Base-by-base conservation (phyloP, 441 rosid species). In the Aquilaria agallochum region DNA sequence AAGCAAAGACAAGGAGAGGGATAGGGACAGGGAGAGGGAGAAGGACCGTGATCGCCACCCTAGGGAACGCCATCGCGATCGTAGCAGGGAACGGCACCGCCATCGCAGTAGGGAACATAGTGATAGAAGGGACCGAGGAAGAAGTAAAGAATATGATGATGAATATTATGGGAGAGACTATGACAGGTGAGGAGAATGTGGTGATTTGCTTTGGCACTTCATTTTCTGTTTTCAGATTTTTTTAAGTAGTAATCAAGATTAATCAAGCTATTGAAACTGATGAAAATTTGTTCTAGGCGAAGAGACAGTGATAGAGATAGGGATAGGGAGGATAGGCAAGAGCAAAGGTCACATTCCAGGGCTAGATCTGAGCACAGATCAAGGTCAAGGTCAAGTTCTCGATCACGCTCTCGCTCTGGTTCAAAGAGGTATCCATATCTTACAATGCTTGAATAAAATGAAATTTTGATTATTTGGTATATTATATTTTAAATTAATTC, bases 81-180 rank as follows among this genome's bases (percentile, higher is more conserved):
- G 76, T 27, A 80, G 82, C 57, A 74, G 88, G 67, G 93, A 53
- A 9, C 32, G 31, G 45, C 87, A 71, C 60, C 69, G 83, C 53
- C 90, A 84, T 70, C 95, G 76, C n/a, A 80, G 82, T 59, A 74
- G 87, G 65, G 93, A 53, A 20, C 32, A 31, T 4, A 63, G 59
- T 31, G 66, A 86, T 32, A 86, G 90, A 76, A 90, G 86, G 72
- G 90, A 82, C 48, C 80, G 92, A 50, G 88, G 86, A 34, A 80
- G 85, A 68, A 97, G 85, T 30, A 76, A 86, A 56, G 96, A 84
- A 45, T 95, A 74, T 63, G 97, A 86, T 74, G 92, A 79, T 68
- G 55, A 69, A 75, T 62, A 59, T 62, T 57, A 80, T 42, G 74
- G 78, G 66, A 84, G 92, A 52, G 96, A 86, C 59, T 60, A 66